These are phyloP conservation scores for Trypanosoma brucei DNA, from an alignment of 208 protist genomes.

Conservation along the genomic window DNA sequence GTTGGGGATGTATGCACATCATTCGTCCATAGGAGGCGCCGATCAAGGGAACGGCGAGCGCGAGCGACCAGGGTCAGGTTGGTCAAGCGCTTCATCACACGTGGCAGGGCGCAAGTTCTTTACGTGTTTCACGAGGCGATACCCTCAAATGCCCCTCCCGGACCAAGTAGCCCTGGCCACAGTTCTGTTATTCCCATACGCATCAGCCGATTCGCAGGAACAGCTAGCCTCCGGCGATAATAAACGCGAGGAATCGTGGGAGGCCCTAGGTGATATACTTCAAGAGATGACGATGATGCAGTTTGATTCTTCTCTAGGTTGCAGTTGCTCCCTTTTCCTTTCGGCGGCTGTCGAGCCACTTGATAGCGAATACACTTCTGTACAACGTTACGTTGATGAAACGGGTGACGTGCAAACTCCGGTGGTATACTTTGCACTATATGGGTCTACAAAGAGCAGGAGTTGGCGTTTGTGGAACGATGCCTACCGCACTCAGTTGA, in stretches of 20 bases:
- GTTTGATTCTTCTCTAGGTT: conserved; percentile 12
- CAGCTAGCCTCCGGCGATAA: not conserved
- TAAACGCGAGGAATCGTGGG: not conserved
- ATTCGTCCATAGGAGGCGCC: not conserved
- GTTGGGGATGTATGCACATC: conserved; percentile 10
- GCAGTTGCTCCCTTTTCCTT: conserved; percentile 44
- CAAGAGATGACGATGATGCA: conserved; percentile 42
- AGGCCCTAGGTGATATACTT: conserved; percentile 30
- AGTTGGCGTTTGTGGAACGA: conserved; percentile 48
- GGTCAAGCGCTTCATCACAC: conserved; percentile 17
- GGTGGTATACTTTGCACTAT: conserved; percentile 50
- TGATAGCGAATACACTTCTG: conserved; percentile 24
- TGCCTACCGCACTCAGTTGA: conserved; percentile 58
- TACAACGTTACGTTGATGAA: conserved; percentile 84
- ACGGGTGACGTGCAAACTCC: conserved; percentile 67
- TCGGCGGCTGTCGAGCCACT: conserved; percentile 53
- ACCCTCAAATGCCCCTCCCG: conserved; percentile 38
- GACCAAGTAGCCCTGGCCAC: conserved; percentile 51
- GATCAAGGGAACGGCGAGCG: not conserved
- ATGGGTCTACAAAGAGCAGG: conserved; percentile 27
- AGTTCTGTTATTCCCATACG: conserved; percentile 43
- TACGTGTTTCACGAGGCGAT: conserved; percentile 25
- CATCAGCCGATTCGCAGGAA: not conserved
- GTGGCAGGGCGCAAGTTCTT: conserved; percentile 28
- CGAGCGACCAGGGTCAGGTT: not conserved